Evolutionary conservation across 805 yeast species (phyloP), one percentile per base, ranked within the genome.

Genomic region (Suhomyces faveliae): DNA sequence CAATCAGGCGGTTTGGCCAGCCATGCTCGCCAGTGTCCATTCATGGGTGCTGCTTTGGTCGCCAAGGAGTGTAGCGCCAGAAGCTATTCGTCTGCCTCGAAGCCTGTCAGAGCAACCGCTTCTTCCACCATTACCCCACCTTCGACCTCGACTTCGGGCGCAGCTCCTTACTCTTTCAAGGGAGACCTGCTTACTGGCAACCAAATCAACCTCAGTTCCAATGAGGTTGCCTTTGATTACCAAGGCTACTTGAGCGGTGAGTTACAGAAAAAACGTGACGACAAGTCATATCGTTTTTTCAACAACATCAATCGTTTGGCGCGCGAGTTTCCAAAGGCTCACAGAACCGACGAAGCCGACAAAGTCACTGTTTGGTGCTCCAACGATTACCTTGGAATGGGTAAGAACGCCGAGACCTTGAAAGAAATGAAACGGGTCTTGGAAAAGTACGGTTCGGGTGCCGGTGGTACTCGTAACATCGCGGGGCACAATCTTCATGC

Each of bases 331-430:
- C 99, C 99, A 39, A 74, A 74, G 60, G 99, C 99, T 30, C 99
- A 94, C 64, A 81, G 94, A 55, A 78, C 84, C 49, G 51, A 63
- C 30, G 89, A 85, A 61, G 74, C 74, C 12, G 96, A 89, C 60
- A 87, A 87, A 63, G 99, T 94, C 50, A 90, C 96, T 45, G 99
- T 94, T 49, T 94, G 99, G 99, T 94, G 99, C 64, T 91, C 99
- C 37, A 94, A 94, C 67, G 99, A 94, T 69, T 94, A 94, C 67
- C 77, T 94, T 51, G 97, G 98, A 10, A 88, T 94, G 94, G 92
- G 97, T 45, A 83, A 81, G 61, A 87, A 92, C 65, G 78, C 78
- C 52, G 73, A 77, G 53, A 92, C 92, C 39, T 71, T 89, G 50
- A 71, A 79, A 13, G 83, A 82, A 47, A 94, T 92, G 92, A 85